These are phyloP conservation scores for Boletus vinaceobasis DNA, from an alignment of 768 basidiomycete species.

Conservation along the genomic window DNA sequence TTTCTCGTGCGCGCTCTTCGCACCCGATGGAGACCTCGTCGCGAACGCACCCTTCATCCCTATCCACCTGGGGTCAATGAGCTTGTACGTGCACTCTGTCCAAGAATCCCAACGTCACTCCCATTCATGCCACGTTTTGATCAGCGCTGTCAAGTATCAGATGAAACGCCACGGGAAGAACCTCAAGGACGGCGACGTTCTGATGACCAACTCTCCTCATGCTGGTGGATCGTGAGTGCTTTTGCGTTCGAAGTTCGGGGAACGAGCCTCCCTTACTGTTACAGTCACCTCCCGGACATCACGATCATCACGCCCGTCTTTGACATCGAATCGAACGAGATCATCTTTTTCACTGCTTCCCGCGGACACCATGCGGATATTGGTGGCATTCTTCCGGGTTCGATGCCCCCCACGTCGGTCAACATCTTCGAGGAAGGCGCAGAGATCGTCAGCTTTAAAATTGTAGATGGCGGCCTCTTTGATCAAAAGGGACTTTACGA, in stretches of 20 bases:
- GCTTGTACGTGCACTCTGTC: constrained; percentile 59
- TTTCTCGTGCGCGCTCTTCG: constrained; percentile 93
- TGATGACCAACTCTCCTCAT: constrained; percentile 89
- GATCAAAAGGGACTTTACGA: constrained; percentile 71
- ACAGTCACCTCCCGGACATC: constrained; percentile 77
- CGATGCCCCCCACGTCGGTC: constrained; percentile 92
- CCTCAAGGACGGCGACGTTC: constrained; percentile 85
- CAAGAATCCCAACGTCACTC: neutral
- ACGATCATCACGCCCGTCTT: constrained; percentile 95
- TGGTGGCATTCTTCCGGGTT: constrained; percentile 88
- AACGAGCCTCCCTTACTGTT: neutral
- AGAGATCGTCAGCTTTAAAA: constrained; percentile 86
- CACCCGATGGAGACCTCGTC: constrained; percentile 90
- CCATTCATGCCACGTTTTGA: neutral
- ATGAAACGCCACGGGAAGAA: constrained; percentile 70
- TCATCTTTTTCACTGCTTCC: constrained; percentile 92
- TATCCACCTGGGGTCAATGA: constrained; percentile 86
- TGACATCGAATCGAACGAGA: constrained; percentile 54
- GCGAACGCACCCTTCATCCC: constrained; percentile 94
- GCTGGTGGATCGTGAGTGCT: constrained; percentile 80
- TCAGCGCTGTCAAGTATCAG: constrained; percentile 83
- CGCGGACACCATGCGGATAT: constrained; percentile 94
- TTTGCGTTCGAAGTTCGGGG: constrained; percentile 2
- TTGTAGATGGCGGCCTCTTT: constrained; percentile 80
- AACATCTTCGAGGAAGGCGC: constrained; percentile 95